A percentile compares a stretch with the other conserved stretches of the same genome.
Evolutionary conservation across 148 eudicot genomes (phyloP).

Genomic region (Arbutus unedo): DNA sequence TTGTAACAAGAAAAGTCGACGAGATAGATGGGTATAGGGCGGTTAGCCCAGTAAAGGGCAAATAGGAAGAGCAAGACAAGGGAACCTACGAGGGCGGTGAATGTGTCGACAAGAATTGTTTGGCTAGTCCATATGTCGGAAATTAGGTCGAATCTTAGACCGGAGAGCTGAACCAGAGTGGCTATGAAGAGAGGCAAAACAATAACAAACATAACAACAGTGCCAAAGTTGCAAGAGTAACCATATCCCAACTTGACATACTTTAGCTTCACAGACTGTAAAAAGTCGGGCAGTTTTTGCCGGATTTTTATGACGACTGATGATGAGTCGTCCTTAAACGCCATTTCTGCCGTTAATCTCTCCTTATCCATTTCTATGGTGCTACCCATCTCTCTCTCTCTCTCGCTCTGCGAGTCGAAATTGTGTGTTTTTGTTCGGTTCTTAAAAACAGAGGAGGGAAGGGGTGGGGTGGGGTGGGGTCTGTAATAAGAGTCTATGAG

Average conservation of each 20-base stretch:
- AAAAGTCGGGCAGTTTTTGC: constrained; percentile 56
- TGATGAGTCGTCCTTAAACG: constrained; percentile 59
- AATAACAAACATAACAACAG: constrained; percentile 33
- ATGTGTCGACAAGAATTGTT: constrained; percentile 32
- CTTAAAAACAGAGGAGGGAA: neutral
- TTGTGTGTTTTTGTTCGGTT: neutral
- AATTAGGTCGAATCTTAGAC: constrained; percentile 35
- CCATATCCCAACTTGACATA: constrained; percentile 70
- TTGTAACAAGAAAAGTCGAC: constrained; percentile 68
- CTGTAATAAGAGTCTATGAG: constrained; percentile 18
- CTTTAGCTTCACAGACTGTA: constrained; percentile 70
- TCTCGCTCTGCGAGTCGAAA: neutral
- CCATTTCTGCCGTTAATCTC: constrained; percentile 75
- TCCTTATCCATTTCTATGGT: constrained; percentile 61
- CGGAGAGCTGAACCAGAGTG: constrained; percentile 38
- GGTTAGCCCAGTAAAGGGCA: constrained; percentile 47
- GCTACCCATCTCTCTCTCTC: constrained; percentile 26
- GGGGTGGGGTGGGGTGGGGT: neutral
- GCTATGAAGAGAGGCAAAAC: constrained; percentile 40
- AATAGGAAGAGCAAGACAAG: constrained; percentile 29
- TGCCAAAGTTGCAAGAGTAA: constrained; percentile 44
- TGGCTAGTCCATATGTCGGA: constrained; percentile 37
- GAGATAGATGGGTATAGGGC: constrained; percentile 48
- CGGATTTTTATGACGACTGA: constrained; percentile 70
- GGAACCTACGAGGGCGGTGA: constrained; percentile 33